Evolutionary conservation across 495 filamentous ascomycete genomes (phyloP), one percentile per base, ranked within the genome.

Genomic region (Neurospora sp.): DNA sequence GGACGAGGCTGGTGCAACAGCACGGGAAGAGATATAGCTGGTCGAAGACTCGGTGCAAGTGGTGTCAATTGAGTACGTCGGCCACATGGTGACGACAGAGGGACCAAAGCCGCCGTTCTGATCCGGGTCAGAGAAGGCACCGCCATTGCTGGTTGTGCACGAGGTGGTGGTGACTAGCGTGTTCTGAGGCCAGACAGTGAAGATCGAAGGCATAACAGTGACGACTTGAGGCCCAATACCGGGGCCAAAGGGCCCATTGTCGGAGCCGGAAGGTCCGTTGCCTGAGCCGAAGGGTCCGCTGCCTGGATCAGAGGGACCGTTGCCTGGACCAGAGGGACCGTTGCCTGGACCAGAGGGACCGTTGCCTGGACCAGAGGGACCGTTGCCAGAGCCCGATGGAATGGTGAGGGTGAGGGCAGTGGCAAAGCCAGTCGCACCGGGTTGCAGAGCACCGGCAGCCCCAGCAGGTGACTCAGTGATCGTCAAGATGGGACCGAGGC

Each of bases 101-200:
- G 76, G 72, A 53, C 22, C 16, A 5, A 38, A 39, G 14, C 46
- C 70, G 35, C 27, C 68, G 16, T 72, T 53, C 11, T 68, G 68
- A 10, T 44, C 40, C 0, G 53, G 53, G 27, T 66, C 27, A 66
- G 35, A 66, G 53, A 35, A 66, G 27, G 53, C 53, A 7, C 27
- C 53, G 6, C 53, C 53, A 66, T 66, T 66, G 53, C 53, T 66
- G 53, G 53, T 66, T 35, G 53, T 66, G 27, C 53, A 66, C 22
- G 53, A 66, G 53, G 53, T 66, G 53, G 53, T 66, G 53, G 53
- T 66, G 9, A 48, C 9, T 3, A 69, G 66, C 1, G 39, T 27
- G 4, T 40, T 40, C 35, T 41, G 38, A n/a, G 72, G 74, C 74
- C 53, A 75, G 22, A 75, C 41, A n/a, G 74, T 75, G n/a, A 75